Base-by-base conservation (phyloP, 257 asterid species). In the Verbascum thapsus region DNA sequence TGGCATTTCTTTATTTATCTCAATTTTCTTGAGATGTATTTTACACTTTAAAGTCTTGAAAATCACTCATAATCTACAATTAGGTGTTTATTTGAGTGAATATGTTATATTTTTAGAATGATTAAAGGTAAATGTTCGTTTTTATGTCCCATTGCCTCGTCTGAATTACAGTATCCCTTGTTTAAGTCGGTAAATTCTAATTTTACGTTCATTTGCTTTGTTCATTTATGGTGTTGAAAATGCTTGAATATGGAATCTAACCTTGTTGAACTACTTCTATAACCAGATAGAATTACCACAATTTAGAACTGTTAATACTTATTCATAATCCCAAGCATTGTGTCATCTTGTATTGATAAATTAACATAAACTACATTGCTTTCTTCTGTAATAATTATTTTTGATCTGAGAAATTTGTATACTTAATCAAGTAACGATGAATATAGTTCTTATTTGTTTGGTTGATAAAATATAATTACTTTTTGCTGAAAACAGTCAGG, bases 401-500 rank as follows among this genome's bases (percentile, higher is more conserved):
- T 47, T 13, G 12, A 51, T 57, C 43, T 37, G 42, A 37, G 5
- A 1, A 34, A 23, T 4, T 44, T 30, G 0, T 45, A 16, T 8
- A 11, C 13, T 4, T 16, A 35, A 45, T 48, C 38, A 48, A 19
- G 37, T 34, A 39, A 45, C 15, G 32, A 47, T 18, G 50, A 37
- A 37, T 45, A 43, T 17, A 13, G 32, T 44, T 37, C 16, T 34
- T 32, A 8, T 45, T 11, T 37, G 58, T 44, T 15, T 35, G 43
- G 3, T 50, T 43, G 52, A 5, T 41, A 19, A 18, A 43, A 43
- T 23, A 9, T 30, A 48, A 53, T 42, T 51, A 7, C 51, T 57
- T 57, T 20, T 67, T 61, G 23, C 72, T 45, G 58, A 67, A 67
- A 64, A 66, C 6, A 53, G 61, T 41, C 44, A 54, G 69, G 26